These are phyloP conservation scores for Pelomyxa schiedti DNA, from an alignment of 78 protist species.

Conservation along the genomic window DNA sequence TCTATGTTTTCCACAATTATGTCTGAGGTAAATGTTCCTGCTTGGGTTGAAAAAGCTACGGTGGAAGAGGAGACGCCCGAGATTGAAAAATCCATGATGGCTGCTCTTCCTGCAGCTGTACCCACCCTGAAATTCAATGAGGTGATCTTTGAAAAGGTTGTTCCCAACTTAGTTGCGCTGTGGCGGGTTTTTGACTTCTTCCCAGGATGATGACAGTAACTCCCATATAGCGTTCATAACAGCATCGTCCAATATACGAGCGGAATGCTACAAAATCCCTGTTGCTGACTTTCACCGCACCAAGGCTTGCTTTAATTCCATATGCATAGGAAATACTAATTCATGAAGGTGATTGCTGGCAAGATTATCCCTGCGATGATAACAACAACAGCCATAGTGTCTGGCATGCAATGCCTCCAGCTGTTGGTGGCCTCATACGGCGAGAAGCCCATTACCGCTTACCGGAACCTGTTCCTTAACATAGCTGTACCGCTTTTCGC, in stretches of 20 bases:
- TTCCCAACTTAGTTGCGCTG: too few species aligned
- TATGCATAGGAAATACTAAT: too few species aligned
- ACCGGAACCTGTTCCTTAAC: slow-evolving; percentile 85
- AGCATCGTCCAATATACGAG: slow-evolving; percentile 94
- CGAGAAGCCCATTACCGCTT: slow-evolving; percentile 51
- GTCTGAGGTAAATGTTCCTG: too few species aligned
- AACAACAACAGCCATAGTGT: slow-evolving; percentile 97
- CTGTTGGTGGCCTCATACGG: slow-evolving; percentile 62
- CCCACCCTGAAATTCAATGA: too few species aligned
- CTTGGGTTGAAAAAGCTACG: too few species aligned
- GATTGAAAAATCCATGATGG: too few species aligned
- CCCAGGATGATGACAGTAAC: slow-evolving; percentile 97
- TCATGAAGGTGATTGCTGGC: slow-evolving; percentile 96
- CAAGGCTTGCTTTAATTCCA: too few species aligned
- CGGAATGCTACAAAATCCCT: slow-evolving; percentile 85
- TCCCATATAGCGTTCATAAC: slow-evolving; percentile 97
- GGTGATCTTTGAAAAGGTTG: too few species aligned
- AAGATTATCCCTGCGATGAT: slow-evolving; percentile 99
- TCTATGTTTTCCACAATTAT: too few species aligned
- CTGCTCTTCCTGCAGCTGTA: too few species aligned
- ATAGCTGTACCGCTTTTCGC: slow-evolving; percentile 90
- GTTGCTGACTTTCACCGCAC: slow-evolving; percentile 57
- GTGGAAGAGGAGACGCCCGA: too few species aligned
- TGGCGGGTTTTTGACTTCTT: too few species aligned
- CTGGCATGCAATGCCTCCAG: slow-evolving; percentile 83